These are phyloP conservation scores for Eucalyptus cloeziana DNA, from an alignment of 345 rosid genomes.

Conservation along the genomic window DNA sequence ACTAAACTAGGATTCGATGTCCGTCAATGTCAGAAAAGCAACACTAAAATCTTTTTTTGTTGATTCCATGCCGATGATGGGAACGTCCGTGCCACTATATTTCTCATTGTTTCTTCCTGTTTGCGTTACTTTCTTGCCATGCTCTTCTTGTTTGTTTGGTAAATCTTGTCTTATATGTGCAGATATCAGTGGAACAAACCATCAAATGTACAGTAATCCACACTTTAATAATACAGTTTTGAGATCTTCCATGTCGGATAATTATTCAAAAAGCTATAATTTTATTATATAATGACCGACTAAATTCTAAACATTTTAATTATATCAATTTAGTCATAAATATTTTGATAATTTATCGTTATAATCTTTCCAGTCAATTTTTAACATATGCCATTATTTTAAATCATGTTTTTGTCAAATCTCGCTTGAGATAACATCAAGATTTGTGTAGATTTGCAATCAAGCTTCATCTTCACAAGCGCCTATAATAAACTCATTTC, in stretches of 20 bases:
- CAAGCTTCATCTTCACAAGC: neutral
- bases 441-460: neutral
- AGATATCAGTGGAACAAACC: neutral
- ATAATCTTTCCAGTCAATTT: neutral
- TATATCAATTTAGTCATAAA: neutral
- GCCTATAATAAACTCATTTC: neutral
- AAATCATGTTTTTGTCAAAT: neutral
- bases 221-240: neutral
- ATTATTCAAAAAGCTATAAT: neutral
- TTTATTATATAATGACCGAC: accelerated
- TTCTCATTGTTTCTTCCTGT: neutral
- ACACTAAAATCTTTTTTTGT: neutral
- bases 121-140: neutral
- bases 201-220: neutral
- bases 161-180: neutral
- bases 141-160: neutral
- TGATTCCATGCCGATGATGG: neutral
- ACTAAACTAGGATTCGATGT: neutral
- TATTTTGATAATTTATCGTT: neutral
- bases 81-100: neutral
- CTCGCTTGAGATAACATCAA: neutral
- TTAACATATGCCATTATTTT: neutral
- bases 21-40: neutral
- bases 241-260: neutral
- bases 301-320: no score